Base-by-base conservation (phyloP, 805 yeast genomes). In the Metschnikowia hibisci region DNA sequence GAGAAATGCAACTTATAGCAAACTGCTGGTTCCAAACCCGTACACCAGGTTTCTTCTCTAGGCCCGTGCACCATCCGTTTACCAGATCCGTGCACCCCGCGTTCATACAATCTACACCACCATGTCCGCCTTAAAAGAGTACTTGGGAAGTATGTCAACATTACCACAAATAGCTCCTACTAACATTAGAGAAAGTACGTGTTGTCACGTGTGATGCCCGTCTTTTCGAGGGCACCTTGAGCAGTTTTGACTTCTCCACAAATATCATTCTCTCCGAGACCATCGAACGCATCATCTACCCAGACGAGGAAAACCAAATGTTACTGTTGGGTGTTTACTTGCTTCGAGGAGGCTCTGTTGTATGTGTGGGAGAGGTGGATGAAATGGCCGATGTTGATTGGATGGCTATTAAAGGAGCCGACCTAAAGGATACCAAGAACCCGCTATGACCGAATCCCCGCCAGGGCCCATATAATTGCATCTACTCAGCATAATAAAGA, bases 181-280 rank as follows among this genome's bases (percentile, higher is more conserved):
- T 37, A 34, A 43, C 47, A 26, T 7, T 47, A 65, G 79, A 74
- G 51, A 66, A 66, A 50, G 81, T 81, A 11, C 73, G 79, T 41
- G 71, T 80, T 25, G 63, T 81, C 34, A 78, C 83, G 3, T 67
- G 80, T 6, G 83, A 78, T 50, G 85, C 83, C 9, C 64, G 77
- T 38, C 66, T 73, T 41, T 67, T 76, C 33, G 73, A 69, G 52
- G 76, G 76, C 4, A 58, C 54, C 15, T 62, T 70, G 16, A 64
- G 63, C 50, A 88, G 90, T 6, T 83, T 69, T 53, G 91, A 84
- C 58, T 77, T 80, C 48, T 69, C 78, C 34, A 77, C 85, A 18
- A 84, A 84, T 55, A 54, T 84, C 28, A 66, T 83, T 31, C 61
- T 84, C 32, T 63, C 77, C 3, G 61, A 70, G 32, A 72, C 83